These are phyloP conservation scores for Lodderomyces theae DNA, from an alignment of 1,139 yeast genomes.

Conservation along the genomic window DNA sequence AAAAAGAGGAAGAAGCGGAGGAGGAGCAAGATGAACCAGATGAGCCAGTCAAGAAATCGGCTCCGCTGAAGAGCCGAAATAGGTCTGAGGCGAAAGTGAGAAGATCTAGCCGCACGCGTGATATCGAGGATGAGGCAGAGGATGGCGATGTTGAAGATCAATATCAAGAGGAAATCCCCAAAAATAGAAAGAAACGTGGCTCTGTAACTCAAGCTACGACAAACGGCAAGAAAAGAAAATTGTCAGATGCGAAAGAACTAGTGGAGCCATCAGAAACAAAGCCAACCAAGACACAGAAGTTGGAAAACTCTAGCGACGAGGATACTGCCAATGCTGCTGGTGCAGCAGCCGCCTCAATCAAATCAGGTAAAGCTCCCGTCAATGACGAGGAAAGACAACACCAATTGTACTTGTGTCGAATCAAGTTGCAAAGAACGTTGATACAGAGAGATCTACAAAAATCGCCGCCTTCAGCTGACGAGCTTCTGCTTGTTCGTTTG, in stretches of 20 bases:
- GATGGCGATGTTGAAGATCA: conserved; percentile 8
- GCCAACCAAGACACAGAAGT: conserved; percentile 6
- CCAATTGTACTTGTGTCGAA: conserved; percentile 48
- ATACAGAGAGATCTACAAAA: conserved; percentile 34
- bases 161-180: neutral
- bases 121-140: conserved; percentile 9
- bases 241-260: conserved; percentile 3
- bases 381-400: conserved; percentile 42
- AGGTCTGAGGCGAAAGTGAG: neutral
- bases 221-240: conserved; percentile 10
- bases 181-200: neutral
- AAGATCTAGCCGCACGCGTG: conserved; percentile 1
- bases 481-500: conserved; percentile 51
- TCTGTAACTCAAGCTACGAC: neutral
- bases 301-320: conserved; percentile 13
- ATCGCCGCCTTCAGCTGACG: conserved; percentile 44
- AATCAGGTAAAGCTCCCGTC: conserved; percentile 9
- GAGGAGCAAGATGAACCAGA: conserved; percentile 4
- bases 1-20: neutral
- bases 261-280: conserved; percentile 2
- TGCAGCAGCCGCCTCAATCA: conserved; percentile 6
- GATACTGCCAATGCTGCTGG: conserved; percentile 9
- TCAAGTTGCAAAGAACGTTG: conserved; percentile 43
- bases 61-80: neutral
- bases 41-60: neutral